phyloP scores from a whole-genome alignment of 2,329 filamentous ascomycete species.

The Talaromyces amestolkiae region DNA sequence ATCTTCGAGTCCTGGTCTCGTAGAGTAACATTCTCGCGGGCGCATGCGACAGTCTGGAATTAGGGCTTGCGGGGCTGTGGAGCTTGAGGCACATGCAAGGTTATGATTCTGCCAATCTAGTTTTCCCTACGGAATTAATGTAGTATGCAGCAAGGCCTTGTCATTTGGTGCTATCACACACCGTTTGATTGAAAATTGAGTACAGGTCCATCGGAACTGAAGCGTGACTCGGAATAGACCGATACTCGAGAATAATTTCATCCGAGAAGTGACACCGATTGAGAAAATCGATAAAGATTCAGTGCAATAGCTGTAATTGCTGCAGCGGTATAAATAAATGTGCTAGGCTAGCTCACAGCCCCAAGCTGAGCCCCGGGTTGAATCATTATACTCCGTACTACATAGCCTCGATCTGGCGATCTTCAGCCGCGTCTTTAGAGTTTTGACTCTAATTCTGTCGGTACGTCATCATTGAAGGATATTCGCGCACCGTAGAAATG shows the following conservation, averaged over 20 bases:
- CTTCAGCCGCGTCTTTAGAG: not conserved
- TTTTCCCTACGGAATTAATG: not conserved
- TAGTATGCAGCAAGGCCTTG: not conserved
- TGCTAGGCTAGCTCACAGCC: no score
- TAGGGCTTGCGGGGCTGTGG: slow-evolving; percentile 1
- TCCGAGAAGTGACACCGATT: not conserved
- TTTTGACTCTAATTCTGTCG: not conserved
- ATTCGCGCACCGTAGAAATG: not conserved
- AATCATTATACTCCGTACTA: not conserved
- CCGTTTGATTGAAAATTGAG: not conserved
- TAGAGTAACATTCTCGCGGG: not conserved
- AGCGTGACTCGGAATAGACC: not conserved
- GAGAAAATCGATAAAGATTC: not conserved
- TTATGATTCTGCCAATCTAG: not conserved
- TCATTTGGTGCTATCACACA: not conserved
- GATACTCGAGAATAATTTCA: not conserved
- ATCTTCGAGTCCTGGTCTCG: not conserved
- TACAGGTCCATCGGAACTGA: not conserved
- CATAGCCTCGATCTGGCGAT: not conserved
- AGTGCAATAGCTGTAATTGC: not conserved
- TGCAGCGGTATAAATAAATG: not conserved
- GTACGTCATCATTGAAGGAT: not conserved
- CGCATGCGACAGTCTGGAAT: not conserved
- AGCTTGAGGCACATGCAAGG: not conserved
- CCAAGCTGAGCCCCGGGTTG: not conserved